Evolutionary conservation across 1,139 yeast genomes (phyloP), one percentile per base, ranked within the genome.

Genomic region (Sugiyamaella novakii): DNA sequence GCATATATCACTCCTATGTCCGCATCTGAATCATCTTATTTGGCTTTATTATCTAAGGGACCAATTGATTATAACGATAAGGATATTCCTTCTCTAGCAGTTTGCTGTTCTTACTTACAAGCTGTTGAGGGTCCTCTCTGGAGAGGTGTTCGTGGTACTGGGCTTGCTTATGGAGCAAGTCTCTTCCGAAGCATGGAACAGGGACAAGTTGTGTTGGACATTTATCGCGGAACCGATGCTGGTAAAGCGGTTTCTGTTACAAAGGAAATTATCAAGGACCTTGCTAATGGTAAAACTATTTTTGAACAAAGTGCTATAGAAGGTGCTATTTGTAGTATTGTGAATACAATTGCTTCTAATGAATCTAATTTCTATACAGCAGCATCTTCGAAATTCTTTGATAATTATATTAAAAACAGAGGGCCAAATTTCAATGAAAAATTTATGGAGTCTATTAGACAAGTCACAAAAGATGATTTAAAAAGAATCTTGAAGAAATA

Each of bases 91-190:
- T 83, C 83, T 22, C 76, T 92, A 41, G 77, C 84, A 0, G 75
- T 92, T 17, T 88, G 92, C 5, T 76, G 85, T 8, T 91, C 86
- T 51, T 86, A 83, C 61, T 73, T 94, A 53, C 84, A 84, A 58
- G 86, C 91, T 24, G 88, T 88, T 19, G 99, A 94, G 67, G 99
- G 99, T 1, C 98, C 98, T 31, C 84, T 92, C 58, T 92, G 98
- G 98, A 79, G 89, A 62, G 96, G 94, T 44, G 87, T 94, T 34
- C 80, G 99, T 68, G 99, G 99, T 33, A 79, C 91, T 1, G 99
- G 99, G 1, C 74, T 88, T 47, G 98, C 98, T 0, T 94, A 94
- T 66, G 97, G 97, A 27, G 94, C 92, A 1, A 75, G 72, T 49
- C 74, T 88, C 55, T 65, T 74, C 25, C 73, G 80, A 47, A 76